Percentiles rank a stretch among this genome's conserved stretches.
Evolutionary conservation across 768 basidiomycete genomes (phyloP).

Genomic region (Boletellus ananiceps): DNA sequence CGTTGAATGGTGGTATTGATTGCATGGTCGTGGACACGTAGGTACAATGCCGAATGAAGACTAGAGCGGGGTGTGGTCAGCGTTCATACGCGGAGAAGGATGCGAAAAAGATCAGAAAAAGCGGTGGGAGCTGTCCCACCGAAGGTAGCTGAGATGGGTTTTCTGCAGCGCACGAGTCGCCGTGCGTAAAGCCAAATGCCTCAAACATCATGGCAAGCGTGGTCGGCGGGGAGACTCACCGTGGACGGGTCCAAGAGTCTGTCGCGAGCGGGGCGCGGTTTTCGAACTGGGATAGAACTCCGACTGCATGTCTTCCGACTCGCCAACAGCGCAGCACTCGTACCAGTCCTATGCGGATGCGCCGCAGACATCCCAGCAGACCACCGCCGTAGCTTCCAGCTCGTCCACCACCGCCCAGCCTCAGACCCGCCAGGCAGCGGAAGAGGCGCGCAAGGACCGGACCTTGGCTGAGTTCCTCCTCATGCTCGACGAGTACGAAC

Average conservation of each 20-base stretch:
- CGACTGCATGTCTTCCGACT: constrained; percentile 36
- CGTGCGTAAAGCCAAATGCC: constrained; percentile 89
- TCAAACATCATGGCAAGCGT: constrained; percentile 72
- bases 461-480: constrained; percentile 91
- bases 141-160: constrained; percentile 88
- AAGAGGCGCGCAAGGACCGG: constrained; percentile 82
- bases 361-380: constrained; percentile 14
- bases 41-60: background rate
- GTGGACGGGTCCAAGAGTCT: background rate
- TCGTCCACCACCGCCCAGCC: constrained; percentile 26
- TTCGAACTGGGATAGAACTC: constrained; percentile 30
- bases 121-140: constrained; percentile 46
- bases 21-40: background rate
- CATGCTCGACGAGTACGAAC: constrained; percentile 96
- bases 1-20: no score
- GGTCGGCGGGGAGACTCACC: constrained; percentile 19
- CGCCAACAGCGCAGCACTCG: constrained; percentile 28
- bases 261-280: background rate
- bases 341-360: constrained; percentile 19
- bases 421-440: constrained; percentile 65
- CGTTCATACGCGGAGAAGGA: background rate
- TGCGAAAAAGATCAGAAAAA: constrained; percentile 37
- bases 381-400: constrained; percentile 16
- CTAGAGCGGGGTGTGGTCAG: constrained; percentile 28
- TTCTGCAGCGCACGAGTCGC: constrained; percentile 70